Base-by-base conservation (phyloP, 2,329 filamentous ascomycete genomes). In the Cephalotrichum gorgonifer region DNA sequence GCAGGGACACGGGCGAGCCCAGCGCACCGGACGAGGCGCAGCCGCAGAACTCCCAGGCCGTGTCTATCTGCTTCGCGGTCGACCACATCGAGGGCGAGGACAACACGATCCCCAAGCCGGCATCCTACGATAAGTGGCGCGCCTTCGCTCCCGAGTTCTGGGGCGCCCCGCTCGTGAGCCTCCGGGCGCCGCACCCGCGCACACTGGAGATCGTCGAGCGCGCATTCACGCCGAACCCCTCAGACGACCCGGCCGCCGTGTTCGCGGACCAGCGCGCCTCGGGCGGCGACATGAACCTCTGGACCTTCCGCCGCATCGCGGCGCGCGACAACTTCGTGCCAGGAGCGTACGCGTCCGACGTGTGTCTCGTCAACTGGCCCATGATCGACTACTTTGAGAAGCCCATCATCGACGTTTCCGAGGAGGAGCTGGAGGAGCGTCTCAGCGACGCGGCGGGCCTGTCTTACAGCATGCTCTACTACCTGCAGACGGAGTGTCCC, bases 371-470 rank as follows among this genome's bases (percentile, higher is more conserved):
- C 9, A 60, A 60, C 43, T 60, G 58, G 58, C 58, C 58, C 0
- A 60, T 60, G 58, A 60, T 60, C 6, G 58, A 60, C 15, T 60
- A 60, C 49, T 60, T 60, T 2, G 58, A 60, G 47, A 56, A 57
- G 9, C 56, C 58, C 35, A 59, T 60, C 30, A 58, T 60, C 22
- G 58, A 60, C 14, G 54, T 57, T 0, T 27, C 51, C 0, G 57
- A 60, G 3, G 22, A 50, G 6, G 53, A 59, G 23, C 27, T 58
- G 0, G 54, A 55, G 11, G 41, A 48, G 1, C 49, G 57, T 1
- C 46, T 60, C 2, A 41, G 43, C 2, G 50, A 44, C 14, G 58
- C 58, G 0, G 55, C 58, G 0, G 57, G 55, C 26, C 22, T 60
- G 4, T 60, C 58, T 0, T 60, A 60, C 5, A 60, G 57, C 39